Conservation (phyloP, 169 alveolate species). For the Plasmodium gonderi region DNA sequence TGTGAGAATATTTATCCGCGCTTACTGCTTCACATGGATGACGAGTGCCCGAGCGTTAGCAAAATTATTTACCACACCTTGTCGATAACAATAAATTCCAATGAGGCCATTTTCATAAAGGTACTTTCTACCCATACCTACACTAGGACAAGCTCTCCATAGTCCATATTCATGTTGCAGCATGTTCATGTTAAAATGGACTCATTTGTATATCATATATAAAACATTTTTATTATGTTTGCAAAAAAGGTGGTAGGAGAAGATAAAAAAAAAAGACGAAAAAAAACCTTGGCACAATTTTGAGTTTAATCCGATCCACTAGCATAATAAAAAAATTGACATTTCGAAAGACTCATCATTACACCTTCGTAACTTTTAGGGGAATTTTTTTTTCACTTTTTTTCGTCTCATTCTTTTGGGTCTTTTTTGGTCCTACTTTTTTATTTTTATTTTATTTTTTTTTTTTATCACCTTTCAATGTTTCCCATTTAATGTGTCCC, state of each 20-base stretch:
- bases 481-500: not conserved
- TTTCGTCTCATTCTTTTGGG: too few relatives aligned
- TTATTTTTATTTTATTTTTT: too few relatives aligned
- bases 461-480: too few relatives aligned
- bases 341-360: not conserved
- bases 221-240: not conserved
- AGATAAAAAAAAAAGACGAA: not conserved
- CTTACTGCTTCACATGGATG: conserved; percentile 62
- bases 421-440: too few relatives aligned
- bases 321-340: not conserved
- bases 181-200: too few relatives aligned
- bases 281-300: not conserved
- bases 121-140: not conserved
- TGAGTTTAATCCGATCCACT: not conserved
- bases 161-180: too few relatives aligned
- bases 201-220: not conserved
- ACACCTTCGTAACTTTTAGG: not conserved
- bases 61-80: conserved; percentile 25
- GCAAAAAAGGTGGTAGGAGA: not conserved
- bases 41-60: conserved; percentile 20
- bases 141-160: too few relatives aligned
- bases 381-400: not conserved
- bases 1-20: conserved; percentile 39
- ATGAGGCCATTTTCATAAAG: conserved; percentile 1
- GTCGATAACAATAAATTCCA: conserved; percentile 4